Conservation (phyloP, 805 yeast species). For the Wickerhamomyces sydowiorum region DNA sequence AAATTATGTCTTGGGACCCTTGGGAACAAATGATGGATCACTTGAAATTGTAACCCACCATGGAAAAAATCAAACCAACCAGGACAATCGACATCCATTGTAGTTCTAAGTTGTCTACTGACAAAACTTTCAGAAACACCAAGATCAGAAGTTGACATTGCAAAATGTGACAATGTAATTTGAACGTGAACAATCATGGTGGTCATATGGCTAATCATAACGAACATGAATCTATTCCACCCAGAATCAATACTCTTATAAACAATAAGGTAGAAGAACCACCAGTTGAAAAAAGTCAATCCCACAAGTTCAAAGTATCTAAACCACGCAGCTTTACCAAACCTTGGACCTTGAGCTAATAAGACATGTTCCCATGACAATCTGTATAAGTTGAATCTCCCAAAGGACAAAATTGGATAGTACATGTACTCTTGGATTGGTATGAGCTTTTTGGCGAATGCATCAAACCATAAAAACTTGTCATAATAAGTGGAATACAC, state of each 20-base stretch:
- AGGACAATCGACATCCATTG: slow-evolving; percentile 95
- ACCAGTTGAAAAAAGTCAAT: slow-evolving; percentile 60
- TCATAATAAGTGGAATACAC: slow-evolving; percentile 81
- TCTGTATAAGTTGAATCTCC: slow-evolving; percentile 79
- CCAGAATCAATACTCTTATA: slow-evolving; percentile 45
- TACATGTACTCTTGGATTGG: slow-evolving; percentile 64
- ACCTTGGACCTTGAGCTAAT: slow-evolving; percentile 70
- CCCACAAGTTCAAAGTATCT: slow-evolving; percentile 75
- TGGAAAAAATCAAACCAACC: slow-evolving; percentile 87
- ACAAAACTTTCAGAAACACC: slow-evolving; percentile 78
- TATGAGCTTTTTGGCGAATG: slow-evolving; percentile 50
- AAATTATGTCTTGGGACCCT: slow-evolving; percentile 85
- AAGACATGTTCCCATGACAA: slow-evolving; percentile 75
- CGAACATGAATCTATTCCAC: slow-evolving; percentile 48
- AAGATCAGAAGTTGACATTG: slow-evolving; percentile 86
- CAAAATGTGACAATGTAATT: slow-evolving; percentile 84
- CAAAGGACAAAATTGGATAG: slow-evolving; percentile 76
- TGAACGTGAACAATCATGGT: slow-evolving; percentile 95
- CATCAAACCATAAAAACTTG: slow-evolving; percentile 60
- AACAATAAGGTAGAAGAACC: slow-evolving; percentile 73
- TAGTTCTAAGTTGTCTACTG: slow-evolving; percentile 78
- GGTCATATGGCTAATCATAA: slow-evolving; percentile 69
- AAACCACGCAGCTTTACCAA: slow-evolving; percentile 84
- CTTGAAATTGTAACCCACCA: slow-evolving; percentile 91
- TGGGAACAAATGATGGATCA: slow-evolving; percentile 86